Conservation (phyloP, 306 rosid genomes). For the Quercus parvula region DNA sequence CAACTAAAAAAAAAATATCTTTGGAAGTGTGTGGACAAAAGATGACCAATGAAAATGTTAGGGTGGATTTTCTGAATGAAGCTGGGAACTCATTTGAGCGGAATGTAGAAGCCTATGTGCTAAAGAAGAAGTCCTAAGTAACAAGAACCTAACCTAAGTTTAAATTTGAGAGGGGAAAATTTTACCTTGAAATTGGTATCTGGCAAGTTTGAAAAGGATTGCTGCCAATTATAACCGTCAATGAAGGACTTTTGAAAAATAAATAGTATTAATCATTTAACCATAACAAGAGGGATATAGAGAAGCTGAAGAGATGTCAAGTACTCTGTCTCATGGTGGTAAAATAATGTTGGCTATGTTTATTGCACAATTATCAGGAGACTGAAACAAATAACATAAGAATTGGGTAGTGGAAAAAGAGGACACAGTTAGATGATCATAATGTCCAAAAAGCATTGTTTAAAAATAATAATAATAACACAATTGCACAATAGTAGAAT, state of each 20-base stretch:
- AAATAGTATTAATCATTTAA: not conserved
- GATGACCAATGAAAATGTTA: not conserved
- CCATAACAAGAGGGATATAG: slow-evolving; percentile 13
- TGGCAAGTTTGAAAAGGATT: slow-evolving; percentile 77
- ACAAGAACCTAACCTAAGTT: not conserved
- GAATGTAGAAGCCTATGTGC: not conserved
- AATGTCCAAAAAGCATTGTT: too few relatives aligned
- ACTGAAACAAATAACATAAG: not conserved
- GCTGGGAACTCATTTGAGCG: too few relatives aligned
- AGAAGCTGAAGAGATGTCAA: slow-evolving; percentile 85
- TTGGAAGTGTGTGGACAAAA: too few relatives aligned
- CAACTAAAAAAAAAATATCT: too few relatives aligned
- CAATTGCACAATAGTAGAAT: too few relatives aligned
- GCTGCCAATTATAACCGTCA: slow-evolving; percentile 51
- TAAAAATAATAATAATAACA: too few relatives aligned
- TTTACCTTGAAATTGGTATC: slow-evolving; percentile 96
- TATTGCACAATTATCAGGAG: too few relatives aligned
- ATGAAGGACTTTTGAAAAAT: slow-evolving; percentile 2
- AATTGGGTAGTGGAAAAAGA: slow-evolving; percentile 1
- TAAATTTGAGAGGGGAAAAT: not conserved
- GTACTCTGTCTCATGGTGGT: slow-evolving; percentile 26
- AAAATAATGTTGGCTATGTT: too few relatives aligned
- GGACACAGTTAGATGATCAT: not conserved
- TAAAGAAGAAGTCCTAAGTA: not conserved
- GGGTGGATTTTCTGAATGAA: too few relatives aligned